Evolutionary conservation across 73 alveolate species (phyloP).

Genomic region (Paramecium biaurelia): DNA sequence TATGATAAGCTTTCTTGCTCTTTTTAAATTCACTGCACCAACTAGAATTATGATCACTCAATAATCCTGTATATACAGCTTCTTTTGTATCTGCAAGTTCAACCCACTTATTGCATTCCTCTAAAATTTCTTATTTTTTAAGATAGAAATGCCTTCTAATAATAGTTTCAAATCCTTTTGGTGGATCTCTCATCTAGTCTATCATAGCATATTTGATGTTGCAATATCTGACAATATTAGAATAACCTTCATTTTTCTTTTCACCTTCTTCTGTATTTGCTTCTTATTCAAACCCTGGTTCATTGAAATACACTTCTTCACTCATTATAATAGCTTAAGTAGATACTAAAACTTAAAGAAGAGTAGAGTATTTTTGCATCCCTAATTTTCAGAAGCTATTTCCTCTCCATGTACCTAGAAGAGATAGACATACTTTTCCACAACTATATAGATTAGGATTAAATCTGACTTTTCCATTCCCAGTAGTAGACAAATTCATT

Average conservation of each 20-base stretch:
- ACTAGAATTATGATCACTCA: conserved; percentile 88
- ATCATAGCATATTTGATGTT: conserved; percentile 96
- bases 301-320: conserved; percentile 96
- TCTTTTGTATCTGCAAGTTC: conserved; percentile 84
- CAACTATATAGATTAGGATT: conserved; percentile 95
- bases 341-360: conserved; percentile 92
- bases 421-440: conserved; percentile 97
- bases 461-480: conserved; percentile 88
- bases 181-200: conserved; percentile 89
- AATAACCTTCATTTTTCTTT: conserved; percentile 93
- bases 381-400: conserved; percentile 98
- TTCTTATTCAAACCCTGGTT: conserved; percentile 97
- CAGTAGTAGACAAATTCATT: conserved; percentile 94
- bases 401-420: conserved; percentile 98
- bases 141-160: conserved; percentile 91
- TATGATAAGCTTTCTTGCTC: conserved; percentile 65
- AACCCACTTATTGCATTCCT: conserved; percentile 90
- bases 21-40: conserved; percentile 86
- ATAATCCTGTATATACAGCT: conserved; percentile 88
- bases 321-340: conserved; percentile 96
- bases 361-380: conserved; percentile 94
- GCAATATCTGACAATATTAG: conserved; percentile 93
- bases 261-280: conserved; percentile 96
- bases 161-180: conserved; percentile 94
- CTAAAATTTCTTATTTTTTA: conserved; percentile 88